Base-by-base conservation (phyloP, 371 early-diverging fungal species). In the Mucor velutinosus region DNA sequence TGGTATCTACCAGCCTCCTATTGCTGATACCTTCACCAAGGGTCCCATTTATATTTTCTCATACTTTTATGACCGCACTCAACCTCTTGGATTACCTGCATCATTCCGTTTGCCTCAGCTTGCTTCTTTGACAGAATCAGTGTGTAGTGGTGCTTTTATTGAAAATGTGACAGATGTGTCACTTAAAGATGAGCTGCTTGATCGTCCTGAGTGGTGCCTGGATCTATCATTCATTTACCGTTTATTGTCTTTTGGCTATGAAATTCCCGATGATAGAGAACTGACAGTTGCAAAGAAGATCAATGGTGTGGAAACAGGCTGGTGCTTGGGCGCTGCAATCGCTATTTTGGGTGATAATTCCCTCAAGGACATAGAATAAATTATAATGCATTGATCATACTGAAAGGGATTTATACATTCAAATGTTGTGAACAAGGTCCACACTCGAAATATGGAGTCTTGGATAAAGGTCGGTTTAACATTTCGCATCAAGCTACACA, bases 261-360 rank as follows among this genome's bases (percentile, higher is more conserved):
- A 92, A 41, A 87, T 98, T 49, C 87, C 92, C 3, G 81, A 84
- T 49, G 76, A 85, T n/a, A 80, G 95, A 27, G 78, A 79, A 14
- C 70, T 98, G 11, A 87, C 87, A 56, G 87, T 92, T 21, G 92
- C 95, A n/a, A 95, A 97, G 75, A 97, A 97, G 86, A 95, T 98
- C 66, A 86, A 91, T 37, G 94, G 89, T 27, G 88, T 95, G 33
- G 97, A 98, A 75, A 96, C 96, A 7, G 99, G 99, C 7, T 98
- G 99, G 99, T 94, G 95, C 72, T 77, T 98, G 29, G 99, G 99
- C 25, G 96, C 97, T 7, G 89, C 97, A 23, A 91, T 98, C 65
- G 86, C 91, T 11, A 79, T 93, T 35, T 77, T 94, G 39, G 89
- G 90, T 66, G 81, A 84, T 59, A 77, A 71, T 27, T 68, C 76